phyloP scores from a whole-genome alignment of 257 asterid genomes.

The Primulina eburnea region DNA sequence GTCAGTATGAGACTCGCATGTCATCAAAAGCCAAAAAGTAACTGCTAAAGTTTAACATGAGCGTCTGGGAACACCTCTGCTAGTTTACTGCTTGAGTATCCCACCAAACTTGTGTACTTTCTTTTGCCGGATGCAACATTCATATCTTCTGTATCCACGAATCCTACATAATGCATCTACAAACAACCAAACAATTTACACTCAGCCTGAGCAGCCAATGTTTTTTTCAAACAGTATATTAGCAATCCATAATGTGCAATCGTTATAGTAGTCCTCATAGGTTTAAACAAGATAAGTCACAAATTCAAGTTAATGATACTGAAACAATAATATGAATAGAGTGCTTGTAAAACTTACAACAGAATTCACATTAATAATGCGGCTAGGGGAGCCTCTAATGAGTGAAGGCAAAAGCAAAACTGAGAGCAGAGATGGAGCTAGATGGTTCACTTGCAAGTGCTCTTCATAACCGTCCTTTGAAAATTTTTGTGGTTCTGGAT shows the following conservation, averaged over 20 bases:
- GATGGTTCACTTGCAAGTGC: conserved; percentile 97
- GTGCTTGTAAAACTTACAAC: conserved; percentile 52
- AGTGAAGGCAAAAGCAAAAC: conserved; percentile 87
- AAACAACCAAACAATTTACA: conserved; percentile 21
- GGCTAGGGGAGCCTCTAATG: conserved; percentile 92
- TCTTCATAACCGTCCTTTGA: conserved; percentile 85
- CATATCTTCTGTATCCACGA: conserved; percentile 97
- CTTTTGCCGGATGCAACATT: conserved; percentile 81
- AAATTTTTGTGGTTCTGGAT: conserved; percentile 81
- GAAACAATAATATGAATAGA: conserved; percentile 14
- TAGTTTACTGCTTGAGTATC: conserved; percentile 80
- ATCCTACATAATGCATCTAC: conserved; percentile 91
- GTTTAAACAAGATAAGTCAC: conserved; percentile 10
- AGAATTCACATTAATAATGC: conserved; percentile 84
- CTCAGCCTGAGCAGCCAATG: conserved; percentile 18
- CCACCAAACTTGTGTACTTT: conserved; percentile 72
- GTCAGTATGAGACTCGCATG: conserved; percentile 9
- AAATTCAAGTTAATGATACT: background rate
- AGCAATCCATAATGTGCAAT: background rate
- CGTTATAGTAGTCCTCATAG: conserved; percentile 5
- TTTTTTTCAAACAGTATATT: conserved; percentile 5
- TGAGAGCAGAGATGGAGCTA: conserved; percentile 95
- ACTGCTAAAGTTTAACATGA: conserved; percentile 20
- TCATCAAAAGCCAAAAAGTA: background rate
- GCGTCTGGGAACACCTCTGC: conserved; percentile 64